Percentiles rank a stretch among this genome's conserved stretches.
Conservation (phyloP, 441 rosid genomes). For the Viola pubescens region DNA sequence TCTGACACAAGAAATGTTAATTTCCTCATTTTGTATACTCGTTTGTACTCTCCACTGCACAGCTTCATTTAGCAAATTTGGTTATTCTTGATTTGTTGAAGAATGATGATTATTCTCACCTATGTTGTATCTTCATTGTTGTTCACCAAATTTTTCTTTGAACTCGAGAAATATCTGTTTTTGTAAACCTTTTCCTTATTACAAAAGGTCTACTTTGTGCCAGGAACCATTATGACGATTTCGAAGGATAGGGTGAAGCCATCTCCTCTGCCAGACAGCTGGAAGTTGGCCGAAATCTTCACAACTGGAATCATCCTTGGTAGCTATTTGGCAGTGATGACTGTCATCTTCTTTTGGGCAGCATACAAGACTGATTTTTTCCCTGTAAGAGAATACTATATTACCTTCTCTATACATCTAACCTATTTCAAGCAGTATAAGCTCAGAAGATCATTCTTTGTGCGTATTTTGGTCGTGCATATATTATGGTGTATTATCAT, state of each 20-base stretch:
- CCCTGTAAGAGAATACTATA: not conserved
- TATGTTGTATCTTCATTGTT: not conserved
- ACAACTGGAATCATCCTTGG: not conserved
- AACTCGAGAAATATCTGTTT: not conserved
- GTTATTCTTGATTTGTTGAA: not conserved
- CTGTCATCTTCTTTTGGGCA: conserved; percentile 2
- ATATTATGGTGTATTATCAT: no score
- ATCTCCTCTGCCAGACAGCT: conserved; percentile 22
- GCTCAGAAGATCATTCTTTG: no score
- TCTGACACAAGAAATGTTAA: not conserved
- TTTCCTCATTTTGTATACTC: not conserved
- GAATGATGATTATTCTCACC: not conserved
- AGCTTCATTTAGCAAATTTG: not conserved
- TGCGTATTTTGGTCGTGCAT: no score
- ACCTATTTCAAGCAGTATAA: not conserved
- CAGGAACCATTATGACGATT: conserved; percentile 91
- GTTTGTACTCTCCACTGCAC: not conserved
- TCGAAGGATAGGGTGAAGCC: conserved; percentile 83
- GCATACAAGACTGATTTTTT: not conserved
- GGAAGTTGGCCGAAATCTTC: not conserved
- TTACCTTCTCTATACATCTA: not conserved
- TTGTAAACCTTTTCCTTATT: not conserved
- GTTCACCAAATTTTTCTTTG: not conserved
- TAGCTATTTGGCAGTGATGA: not conserved
- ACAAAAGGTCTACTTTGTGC: not conserved